Conservation (phyloP, 805 yeast species). For the Lachancea meyersii region DNA sequence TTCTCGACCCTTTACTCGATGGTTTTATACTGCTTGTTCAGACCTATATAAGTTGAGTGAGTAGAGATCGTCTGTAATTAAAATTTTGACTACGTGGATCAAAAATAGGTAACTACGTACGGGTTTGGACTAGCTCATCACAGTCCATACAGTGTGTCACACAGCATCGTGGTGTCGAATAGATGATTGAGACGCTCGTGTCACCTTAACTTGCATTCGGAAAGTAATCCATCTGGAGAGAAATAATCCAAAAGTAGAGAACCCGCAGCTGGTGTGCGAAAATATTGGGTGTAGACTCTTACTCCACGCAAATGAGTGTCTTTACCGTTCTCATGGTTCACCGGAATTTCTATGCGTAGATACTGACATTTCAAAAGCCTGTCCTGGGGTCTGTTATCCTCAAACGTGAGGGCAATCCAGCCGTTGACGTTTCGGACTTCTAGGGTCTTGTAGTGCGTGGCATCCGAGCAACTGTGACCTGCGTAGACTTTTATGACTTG, state of each 20-base stretch:
- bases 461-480: conserved; percentile 29
- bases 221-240: neutral
- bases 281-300: conserved; percentile 27
- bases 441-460: conserved; percentile 22
- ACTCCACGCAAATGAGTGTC: conserved; percentile 85
- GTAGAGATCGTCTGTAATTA: neutral
- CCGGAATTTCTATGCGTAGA: conserved; percentile 26
- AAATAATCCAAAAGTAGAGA: conserved; percentile 3
- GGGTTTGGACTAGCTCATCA: neutral
- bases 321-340: conserved; percentile 90
- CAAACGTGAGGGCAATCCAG: conserved; percentile 28
- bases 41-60: too few species aligned
- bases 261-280: neutral
- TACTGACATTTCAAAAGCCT: conserved; percentile 26
- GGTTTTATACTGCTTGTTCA: too few species aligned
- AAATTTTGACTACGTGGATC: neutral
- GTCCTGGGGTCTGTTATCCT: conserved; percentile 22
- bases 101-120: neutral
- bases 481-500: conserved; percentile 27
- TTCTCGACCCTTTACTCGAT: neutral
- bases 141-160: too few species aligned
- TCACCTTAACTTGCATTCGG: conserved; percentile 5
- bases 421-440: conserved; percentile 28
- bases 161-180: too few species aligned
- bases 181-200: too few species aligned